Evolutionary conservation across 169 alveolate genomes (phyloP).

Genomic region (Cryptosporidium tyzzeri): DNA sequence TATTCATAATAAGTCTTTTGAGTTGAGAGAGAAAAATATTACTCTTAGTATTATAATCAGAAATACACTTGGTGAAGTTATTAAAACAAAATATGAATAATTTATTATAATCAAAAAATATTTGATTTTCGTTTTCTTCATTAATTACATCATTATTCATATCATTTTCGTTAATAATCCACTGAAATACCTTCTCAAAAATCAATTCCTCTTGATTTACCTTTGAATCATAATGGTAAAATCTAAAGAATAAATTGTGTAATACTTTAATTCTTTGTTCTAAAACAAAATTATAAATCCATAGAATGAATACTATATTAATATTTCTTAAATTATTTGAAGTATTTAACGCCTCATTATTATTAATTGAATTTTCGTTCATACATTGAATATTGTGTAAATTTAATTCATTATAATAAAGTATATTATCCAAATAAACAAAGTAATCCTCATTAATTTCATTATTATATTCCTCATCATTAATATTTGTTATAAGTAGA

Average conservation of each 20-base stretch:
- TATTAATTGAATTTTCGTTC: slow-evolving; percentile 9
- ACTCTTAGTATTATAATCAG: slow-evolving; percentile 26
- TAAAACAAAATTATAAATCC: slow-evolving; percentile 47
- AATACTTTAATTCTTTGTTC: slow-evolving; percentile 38
- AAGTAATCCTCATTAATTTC: slow-evolving; percentile 45
- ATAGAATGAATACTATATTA: slow-evolving; percentile 12
- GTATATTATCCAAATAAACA: slow-evolving; percentile 34
- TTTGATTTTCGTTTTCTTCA: slow-evolving; percentile 4
- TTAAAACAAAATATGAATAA: slow-evolving; percentile 35
- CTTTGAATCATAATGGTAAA: slow-evolving; percentile 7
- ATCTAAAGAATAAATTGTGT: slow-evolving; percentile 51
- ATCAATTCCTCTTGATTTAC: background rate
- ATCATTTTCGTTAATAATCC: slow-evolving; percentile 8
- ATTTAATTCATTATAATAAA: background rate
- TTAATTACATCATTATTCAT: slow-evolving; percentile 2
- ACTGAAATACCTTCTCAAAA: slow-evolving; percentile 5
- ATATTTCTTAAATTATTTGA: slow-evolving; percentile 17
- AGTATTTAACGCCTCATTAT: slow-evolving; percentile 2
- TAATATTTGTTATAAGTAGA: slow-evolving; percentile 24
- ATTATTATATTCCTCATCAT: slow-evolving; percentile 6
- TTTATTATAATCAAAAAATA: slow-evolving; percentile 18
- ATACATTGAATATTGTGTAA: background rate
- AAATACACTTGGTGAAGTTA: slow-evolving; percentile 19
- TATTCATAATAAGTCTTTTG: slow-evolving; percentile 32
- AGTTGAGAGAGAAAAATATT: slow-evolving; percentile 25